phyloP scores from a whole-genome alignment of 2,329 filamentous ascomycete species.

The Cordyceps cicadae region DNA sequence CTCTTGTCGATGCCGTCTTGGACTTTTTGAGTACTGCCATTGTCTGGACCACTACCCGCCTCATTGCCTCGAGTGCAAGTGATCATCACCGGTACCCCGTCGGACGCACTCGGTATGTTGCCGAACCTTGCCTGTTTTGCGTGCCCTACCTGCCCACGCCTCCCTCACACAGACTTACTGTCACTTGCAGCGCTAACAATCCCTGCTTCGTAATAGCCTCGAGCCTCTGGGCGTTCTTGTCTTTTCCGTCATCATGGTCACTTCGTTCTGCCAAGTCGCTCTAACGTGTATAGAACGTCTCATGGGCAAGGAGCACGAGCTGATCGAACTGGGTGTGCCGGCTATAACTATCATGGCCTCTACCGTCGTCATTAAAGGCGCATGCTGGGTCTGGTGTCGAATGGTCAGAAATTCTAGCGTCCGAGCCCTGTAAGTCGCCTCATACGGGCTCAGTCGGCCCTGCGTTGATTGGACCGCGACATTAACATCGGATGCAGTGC shows the following conservation, averaged over 20 bases:
- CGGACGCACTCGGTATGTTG: conserved; percentile 51
- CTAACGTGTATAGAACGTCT: conserved; percentile 62
- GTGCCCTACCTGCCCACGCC: too few species aligned
- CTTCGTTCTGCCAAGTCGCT: conserved; percentile 70
- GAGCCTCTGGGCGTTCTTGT: conserved; percentile 75
- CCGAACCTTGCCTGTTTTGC: neutral
- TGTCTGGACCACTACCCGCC: conserved; percentile 67
- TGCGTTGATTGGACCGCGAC: conserved; percentile 14
- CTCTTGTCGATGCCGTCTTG: conserved; percentile 68
- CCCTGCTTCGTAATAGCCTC: conserved; percentile 36
- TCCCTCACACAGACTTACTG: too few species aligned
- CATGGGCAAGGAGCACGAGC: conserved; percentile 48
- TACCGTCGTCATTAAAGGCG: conserved; percentile 73
- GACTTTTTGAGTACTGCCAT: conserved; percentile 78
- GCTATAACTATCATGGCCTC: conserved; percentile 73
- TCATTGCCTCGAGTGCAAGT: conserved; percentile 56
- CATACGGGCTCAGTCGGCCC: neutral
- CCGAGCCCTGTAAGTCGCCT: conserved; percentile 55
- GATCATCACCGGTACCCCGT: conserved; percentile 72
- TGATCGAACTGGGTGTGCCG: conserved; percentile 65
- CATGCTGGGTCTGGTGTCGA: conserved; percentile 82
- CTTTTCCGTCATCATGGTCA: conserved; percentile 81
- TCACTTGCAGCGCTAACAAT: conserved; percentile 15
- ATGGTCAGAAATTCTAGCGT: conserved; percentile 80
- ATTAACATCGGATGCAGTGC: conserved; percentile 25